Conservation (phyloP, 75 land plant species). For the Azolla pinnata region DNA sequence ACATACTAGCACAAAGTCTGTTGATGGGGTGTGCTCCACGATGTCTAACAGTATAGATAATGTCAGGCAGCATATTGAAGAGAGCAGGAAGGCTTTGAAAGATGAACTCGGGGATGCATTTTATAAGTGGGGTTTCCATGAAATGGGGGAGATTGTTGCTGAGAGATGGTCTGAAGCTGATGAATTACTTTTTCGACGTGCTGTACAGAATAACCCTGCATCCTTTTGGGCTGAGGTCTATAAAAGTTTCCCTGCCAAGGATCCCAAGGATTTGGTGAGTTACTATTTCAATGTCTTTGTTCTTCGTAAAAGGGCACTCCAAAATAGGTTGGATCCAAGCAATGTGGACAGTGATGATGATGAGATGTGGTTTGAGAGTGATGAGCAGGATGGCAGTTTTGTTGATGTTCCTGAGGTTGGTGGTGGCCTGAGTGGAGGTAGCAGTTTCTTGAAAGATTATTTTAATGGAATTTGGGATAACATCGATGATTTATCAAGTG, state of each 20-base stretch:
- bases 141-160: conserved; percentile 63
- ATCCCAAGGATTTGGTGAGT: conserved; percentile 52
- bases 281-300: conserved; percentile 81
- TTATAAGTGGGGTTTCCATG: conserved; percentile 37
- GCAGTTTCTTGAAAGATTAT: no score
- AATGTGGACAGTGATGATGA: conserved; percentile 67
- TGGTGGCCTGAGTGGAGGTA: no score
- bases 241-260: conserved; percentile 33
- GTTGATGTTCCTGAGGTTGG: no score
- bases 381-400: conserved; percentile 5
- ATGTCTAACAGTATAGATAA: conserved; percentile 53
- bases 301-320: conserved; percentile 54
- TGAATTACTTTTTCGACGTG: conserved; percentile 34
- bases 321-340: conserved; percentile 42
- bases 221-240: conserved; percentile 56
- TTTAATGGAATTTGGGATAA: no score
- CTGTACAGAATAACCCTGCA: conserved; percentile 46
- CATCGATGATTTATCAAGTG: no score
- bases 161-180: conserved; percentile 49
- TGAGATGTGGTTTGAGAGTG: conserved; percentile 6
- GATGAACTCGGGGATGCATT: conserved; percentile 39
- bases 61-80: conserved; percentile 45
- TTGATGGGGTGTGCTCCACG: conserved; percentile 22
- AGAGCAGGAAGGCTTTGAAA: conserved; percentile 41
- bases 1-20: conserved; percentile 23